Conservation (phyloP, 2,329 filamentous ascomycete genomes). For the Neocatenulostroma microsporum region DNA sequence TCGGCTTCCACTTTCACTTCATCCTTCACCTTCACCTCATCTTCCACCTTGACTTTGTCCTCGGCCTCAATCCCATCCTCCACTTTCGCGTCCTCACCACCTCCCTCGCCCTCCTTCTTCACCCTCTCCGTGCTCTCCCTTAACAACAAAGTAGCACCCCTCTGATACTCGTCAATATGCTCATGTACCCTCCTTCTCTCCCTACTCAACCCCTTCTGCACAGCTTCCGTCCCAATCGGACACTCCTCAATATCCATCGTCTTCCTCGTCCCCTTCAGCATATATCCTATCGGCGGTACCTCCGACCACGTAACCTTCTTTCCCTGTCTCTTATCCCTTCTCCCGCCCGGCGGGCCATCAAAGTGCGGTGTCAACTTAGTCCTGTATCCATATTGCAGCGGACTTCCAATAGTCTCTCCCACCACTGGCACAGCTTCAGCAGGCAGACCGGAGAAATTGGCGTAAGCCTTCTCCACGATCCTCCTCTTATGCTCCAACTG, state of each 20-base stretch:
- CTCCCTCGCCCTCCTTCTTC: conserved; percentile 43
- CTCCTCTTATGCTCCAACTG: conserved; percentile 78
- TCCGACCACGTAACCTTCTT: conserved; percentile 51
- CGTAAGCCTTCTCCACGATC: conserved; percentile 85
- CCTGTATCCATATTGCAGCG: conserved; percentile 84
- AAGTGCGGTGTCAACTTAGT: conserved; percentile 98
- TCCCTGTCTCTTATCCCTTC: conserved; percentile 43
- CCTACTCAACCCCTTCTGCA: conserved; percentile 67
- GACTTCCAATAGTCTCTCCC: conserved; percentile 79
- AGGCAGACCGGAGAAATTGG: conserved; percentile 78
- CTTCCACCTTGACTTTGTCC: no score
- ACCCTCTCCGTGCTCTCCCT: conserved; percentile 74
- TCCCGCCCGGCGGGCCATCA: conserved; percentile 59
- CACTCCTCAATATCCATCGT: conserved; percentile 97
- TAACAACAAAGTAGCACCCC: conserved; percentile 79
- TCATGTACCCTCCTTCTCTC: conserved; percentile 69
- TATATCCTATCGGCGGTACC: conserved; percentile 81
- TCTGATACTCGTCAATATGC: conserved; percentile 64
- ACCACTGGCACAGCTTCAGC: conserved; percentile 67
- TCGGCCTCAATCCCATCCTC: no score
- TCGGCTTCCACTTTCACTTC: no score
- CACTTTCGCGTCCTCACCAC: conserved; percentile 4
- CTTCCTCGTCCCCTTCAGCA: conserved; percentile 68
- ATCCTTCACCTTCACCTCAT: no score
- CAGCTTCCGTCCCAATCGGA: conserved; percentile 82